A percentile compares a stretch with the other conserved stretches of the same genome.
Evolutionary conservation across 495 filamentous ascomycete species (phyloP).

Genomic region (Neurospora intermedia): DNA sequence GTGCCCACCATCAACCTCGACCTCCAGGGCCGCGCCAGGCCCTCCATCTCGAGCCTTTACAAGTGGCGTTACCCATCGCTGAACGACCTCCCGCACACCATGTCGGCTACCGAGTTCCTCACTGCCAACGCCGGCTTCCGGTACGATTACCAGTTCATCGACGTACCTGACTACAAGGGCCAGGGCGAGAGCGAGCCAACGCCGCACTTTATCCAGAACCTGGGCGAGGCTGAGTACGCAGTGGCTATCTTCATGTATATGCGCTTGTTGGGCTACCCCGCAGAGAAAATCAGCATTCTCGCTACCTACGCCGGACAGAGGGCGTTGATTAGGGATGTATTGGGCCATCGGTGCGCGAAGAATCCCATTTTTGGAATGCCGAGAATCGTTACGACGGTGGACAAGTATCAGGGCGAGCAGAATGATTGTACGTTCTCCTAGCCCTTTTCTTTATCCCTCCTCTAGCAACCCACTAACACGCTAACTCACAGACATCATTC

Average conservation of each 20-base stretch:
- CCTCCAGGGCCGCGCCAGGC: slow-evolving; percentile 80
- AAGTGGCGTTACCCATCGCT: slow-evolving; percentile 85
- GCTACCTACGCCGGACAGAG: slow-evolving; percentile 93
- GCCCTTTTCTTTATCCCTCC: not conserved
- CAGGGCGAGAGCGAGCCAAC: slow-evolving; percentile 78
- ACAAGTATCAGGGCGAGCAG: slow-evolving; percentile 98
- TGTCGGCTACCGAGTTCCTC: slow-evolving; percentile 57
- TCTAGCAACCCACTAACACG: not conserved
- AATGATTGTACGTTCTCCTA: slow-evolving; percentile 76
- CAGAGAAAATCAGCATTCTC: slow-evolving; percentile 78
- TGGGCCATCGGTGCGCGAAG: slow-evolving; percentile 73
- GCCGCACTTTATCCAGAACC: slow-evolving; percentile 95
- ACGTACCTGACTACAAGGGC: slow-evolving; percentile 90
- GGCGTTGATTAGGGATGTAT: slow-evolving; percentile 80
- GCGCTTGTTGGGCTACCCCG: slow-evolving; percentile 93
- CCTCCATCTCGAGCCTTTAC: slow-evolving; percentile 81
- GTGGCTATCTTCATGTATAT: slow-evolving; percentile 96
- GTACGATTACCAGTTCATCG: slow-evolving; percentile 94
- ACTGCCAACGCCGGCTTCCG: slow-evolving; percentile 84
- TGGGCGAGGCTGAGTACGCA: slow-evolving; percentile 94
- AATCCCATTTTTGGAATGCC: slow-evolving; percentile 85
- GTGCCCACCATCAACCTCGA: slow-evolving; percentile 85
- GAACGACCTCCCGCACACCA: slow-evolving; percentile 66
- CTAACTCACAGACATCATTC: slow-evolving; percentile 62
- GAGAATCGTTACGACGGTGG: slow-evolving; percentile 83